These are phyloP conservation scores for Thymus quinquecostatus DNA, from an alignment of 257 asterid genomes.

Conservation along the genomic window DNA sequence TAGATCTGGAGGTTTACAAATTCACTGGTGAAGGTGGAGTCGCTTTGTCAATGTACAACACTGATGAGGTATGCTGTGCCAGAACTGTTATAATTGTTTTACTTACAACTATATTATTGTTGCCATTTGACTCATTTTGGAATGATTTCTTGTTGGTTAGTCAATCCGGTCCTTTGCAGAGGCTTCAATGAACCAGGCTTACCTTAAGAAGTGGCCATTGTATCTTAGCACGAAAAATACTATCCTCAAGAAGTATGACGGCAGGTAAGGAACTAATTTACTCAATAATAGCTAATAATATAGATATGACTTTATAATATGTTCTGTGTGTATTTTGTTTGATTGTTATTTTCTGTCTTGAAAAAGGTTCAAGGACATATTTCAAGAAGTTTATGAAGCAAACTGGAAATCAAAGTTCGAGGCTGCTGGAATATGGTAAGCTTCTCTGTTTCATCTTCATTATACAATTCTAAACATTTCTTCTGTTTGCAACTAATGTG, in stretches of 20 bases:
- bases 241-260: conserved; percentile 95
- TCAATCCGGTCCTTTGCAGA: conserved; percentile 89
- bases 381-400: conserved; percentile 90
- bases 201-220: conserved; percentile 93
- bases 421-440: conserved; percentile 90
- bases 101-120: background rate
- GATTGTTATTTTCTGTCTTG: conserved; percentile 25
- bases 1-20: conserved; percentile 83
- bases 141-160: conserved; percentile 45
- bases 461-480: background rate
- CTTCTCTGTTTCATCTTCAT: conserved; percentile 6
- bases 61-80: conserved; percentile 82
- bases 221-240: conserved; percentile 99
- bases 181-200: conserved; percentile 91
- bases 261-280: conserved; percentile 59
- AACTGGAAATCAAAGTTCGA: conserved; percentile 87
- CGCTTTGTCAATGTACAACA: conserved; percentile 97
- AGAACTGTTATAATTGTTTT: conserved; percentile 12
- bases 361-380: conserved; percentile 94
- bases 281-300: background rate
- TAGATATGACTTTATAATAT: background rate
- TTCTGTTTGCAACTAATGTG: background rate
- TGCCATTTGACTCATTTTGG: conserved; percentile 26
- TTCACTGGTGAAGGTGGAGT: conserved; percentile 99
- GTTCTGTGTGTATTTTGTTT: background rate